These are phyloP conservation scores for Limonium bicolor DNA, from an alignment of 148 eudicot species.

Conservation along the genomic window DNA sequence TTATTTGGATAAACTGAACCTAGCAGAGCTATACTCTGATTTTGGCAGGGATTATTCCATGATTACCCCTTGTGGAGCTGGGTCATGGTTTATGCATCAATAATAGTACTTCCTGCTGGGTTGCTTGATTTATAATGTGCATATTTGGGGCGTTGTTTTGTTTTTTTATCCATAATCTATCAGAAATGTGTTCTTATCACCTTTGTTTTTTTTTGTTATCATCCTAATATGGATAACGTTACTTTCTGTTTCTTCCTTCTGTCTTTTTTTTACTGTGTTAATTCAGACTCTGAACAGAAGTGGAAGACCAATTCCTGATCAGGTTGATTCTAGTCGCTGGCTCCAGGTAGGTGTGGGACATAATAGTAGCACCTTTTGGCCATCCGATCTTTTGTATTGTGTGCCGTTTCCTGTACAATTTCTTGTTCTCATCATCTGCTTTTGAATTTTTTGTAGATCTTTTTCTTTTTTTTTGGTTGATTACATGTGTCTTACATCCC, in stretches of 20 bases:
- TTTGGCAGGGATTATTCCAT: too few relatives aligned
- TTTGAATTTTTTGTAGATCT: neutral
- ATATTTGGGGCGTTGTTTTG: too few relatives aligned
- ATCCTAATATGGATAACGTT: neutral
- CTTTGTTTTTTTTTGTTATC: neutral
- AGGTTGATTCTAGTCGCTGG: slow-evolving; percentile 77
- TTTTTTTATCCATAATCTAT: neutral
- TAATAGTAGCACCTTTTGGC: neutral
- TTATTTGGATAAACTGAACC: too few relatives aligned
- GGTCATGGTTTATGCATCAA: too few relatives aligned
- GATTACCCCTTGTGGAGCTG: too few relatives aligned
- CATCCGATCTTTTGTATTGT: too few relatives aligned
- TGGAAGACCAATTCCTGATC: slow-evolving; percentile 69
- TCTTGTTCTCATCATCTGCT: too few relatives aligned
- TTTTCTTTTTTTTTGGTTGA: neutral
- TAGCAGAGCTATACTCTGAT: too few relatives aligned
- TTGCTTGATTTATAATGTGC: too few relatives aligned
- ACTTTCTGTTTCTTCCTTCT: slow-evolving; percentile 4
- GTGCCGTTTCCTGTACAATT: too few relatives aligned
- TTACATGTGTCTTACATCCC: too few relatives aligned
- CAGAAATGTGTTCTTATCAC: neutral
- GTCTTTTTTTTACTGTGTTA: slow-evolving; percentile 5
- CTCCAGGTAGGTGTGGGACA: slow-evolving; percentile 43
- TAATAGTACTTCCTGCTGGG: too few relatives aligned
- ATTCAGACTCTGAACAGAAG: slow-evolving; percentile 62